Conservation (phyloP, 1,284 basidiomycete genomes). For the Tilletia indica region DNA sequence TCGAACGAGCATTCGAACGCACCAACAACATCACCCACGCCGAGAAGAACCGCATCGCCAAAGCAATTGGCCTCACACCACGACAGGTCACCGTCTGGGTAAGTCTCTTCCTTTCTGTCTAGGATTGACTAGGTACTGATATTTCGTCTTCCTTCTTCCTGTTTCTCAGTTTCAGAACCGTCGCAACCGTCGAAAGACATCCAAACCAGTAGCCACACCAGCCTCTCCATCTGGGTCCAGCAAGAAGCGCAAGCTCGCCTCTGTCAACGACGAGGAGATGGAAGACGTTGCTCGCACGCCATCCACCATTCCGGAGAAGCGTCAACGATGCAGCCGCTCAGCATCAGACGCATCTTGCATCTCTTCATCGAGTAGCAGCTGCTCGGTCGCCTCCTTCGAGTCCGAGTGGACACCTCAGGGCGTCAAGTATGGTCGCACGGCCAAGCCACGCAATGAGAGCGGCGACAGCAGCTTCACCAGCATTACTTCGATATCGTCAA, state of each 20-base stretch:
- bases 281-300: background rate
- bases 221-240: background rate
- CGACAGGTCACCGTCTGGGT: constrained; percentile 55
- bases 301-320: constrained; percentile 2
- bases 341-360: constrained; percentile 23
- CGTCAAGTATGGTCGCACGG: background rate
- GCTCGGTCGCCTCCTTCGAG: background rate
- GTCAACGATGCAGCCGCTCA: background rate
- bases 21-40: constrained; percentile 50
- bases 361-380: constrained; percentile 20
- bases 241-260: constrained; percentile 14
- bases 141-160: background rate
- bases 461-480: constrained; percentile 13
- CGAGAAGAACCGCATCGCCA: constrained; percentile 47
- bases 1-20: constrained; percentile 47
- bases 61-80: constrained; percentile 46
- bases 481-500: background rate
- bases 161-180: constrained; percentile 40
- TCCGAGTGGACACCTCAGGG: background rate
- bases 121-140: background rate
- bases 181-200: constrained; percentile 33
- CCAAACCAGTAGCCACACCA: constrained; percentile 1
- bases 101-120: constrained; percentile 25
- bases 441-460: background rate
- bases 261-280: background rate